Percentiles rank a stretch among this genome's conserved stretches.
These are phyloP conservation scores for Collybia mongolica DNA, from an alignment of 768 basidiomycete genomes.

Conservation along the genomic window DNA sequence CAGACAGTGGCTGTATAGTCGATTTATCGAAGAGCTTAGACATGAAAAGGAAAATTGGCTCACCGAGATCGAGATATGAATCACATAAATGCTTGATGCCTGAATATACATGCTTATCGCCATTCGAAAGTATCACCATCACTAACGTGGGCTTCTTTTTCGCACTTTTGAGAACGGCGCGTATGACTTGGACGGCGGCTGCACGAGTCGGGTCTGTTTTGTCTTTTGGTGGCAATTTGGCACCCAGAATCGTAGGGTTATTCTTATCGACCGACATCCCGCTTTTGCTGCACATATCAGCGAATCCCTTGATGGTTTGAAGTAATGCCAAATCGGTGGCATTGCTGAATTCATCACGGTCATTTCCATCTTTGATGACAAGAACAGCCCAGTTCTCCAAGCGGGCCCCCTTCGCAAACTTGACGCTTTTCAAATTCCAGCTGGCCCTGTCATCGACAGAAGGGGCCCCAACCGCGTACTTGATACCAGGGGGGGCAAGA, in stretches of 20 bases:
- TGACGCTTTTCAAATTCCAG: slow-evolving; percentile 74
- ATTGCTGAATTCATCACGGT: slow-evolving; percentile 58
- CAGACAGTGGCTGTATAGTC: slow-evolving; percentile 59
- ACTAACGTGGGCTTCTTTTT: slow-evolving; percentile 53
- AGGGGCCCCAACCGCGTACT: slow-evolving; percentile 49
- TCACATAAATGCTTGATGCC: slow-evolving; percentile 76
- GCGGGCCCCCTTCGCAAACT: slow-evolving; percentile 56
- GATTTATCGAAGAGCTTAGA: neutral
- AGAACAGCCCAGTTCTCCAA: slow-evolving; percentile 69
- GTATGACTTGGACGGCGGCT: slow-evolving; percentile 46
- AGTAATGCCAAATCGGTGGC: slow-evolving; percentile 53
- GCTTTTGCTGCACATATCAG: slow-evolving; percentile 56
- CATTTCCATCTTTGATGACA: slow-evolving; percentile 57
- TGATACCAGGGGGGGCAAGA: slow-evolving; percentile 57
- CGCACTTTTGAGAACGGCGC: slow-evolving; percentile 35
- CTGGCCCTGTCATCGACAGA: slow-evolving; percentile 62
- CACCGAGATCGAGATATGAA: slow-evolving; percentile 56
- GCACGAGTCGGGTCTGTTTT: slow-evolving; percentile 54
- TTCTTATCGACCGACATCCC: slow-evolving; percentile 54
- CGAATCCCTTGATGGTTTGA: slow-evolving; percentile 49
- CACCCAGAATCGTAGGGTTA: slow-evolving; percentile 36
- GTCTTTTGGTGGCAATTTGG: slow-evolving; percentile 48
- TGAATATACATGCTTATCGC: slow-evolving; percentile 75
- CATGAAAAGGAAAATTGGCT: slow-evolving; percentile 9
- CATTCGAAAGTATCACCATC: slow-evolving; percentile 63